These are phyloP conservation scores for Phyllosticta capitalensis DNA, from an alignment of 2,329 filamentous ascomycete species.

Conservation along the genomic window DNA sequence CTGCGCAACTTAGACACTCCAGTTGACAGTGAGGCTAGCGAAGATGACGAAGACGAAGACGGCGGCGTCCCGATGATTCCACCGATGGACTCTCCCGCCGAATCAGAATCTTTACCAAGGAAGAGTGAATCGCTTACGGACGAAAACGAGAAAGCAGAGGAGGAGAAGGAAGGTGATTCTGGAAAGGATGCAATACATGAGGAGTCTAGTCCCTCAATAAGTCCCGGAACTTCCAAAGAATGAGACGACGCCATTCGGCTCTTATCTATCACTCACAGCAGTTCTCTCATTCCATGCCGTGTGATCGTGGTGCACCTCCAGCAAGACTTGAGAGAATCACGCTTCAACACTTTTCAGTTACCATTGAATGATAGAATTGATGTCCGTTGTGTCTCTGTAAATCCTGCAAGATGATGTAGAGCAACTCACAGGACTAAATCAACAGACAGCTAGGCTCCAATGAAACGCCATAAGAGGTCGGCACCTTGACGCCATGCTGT, in stretches of 20 bases:
- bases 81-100: not conserved
- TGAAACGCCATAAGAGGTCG: too few relatives aligned
- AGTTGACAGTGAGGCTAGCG: conserved; percentile 25
- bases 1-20: conserved; percentile 31
- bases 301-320: too few relatives aligned
- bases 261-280: too few relatives aligned
- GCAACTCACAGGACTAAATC: too few relatives aligned
- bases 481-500: too few relatives aligned
- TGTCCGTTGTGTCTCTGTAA: too few relatives aligned
- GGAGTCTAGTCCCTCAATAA: not conserved
- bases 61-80: conserved; percentile 16
- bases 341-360: too few relatives aligned
- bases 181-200: not conserved
- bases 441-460: too few relatives aligned
- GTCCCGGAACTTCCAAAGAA: not conserved
- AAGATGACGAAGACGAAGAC: conserved; percentile 24
- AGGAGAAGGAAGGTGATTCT: not conserved
- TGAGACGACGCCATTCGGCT: not conserved
- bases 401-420: too few relatives aligned
- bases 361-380: too few relatives aligned
- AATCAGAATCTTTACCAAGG: not conserved
- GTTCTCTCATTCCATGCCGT: too few relatives aligned
- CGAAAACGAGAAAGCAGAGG: not conserved
- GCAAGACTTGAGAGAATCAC: too few relatives aligned
- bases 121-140: not conserved